phyloP scores from a whole-genome alignment of 2,329 filamentous ascomycete genomes.

The Domatiomyces catenatus region DNA sequence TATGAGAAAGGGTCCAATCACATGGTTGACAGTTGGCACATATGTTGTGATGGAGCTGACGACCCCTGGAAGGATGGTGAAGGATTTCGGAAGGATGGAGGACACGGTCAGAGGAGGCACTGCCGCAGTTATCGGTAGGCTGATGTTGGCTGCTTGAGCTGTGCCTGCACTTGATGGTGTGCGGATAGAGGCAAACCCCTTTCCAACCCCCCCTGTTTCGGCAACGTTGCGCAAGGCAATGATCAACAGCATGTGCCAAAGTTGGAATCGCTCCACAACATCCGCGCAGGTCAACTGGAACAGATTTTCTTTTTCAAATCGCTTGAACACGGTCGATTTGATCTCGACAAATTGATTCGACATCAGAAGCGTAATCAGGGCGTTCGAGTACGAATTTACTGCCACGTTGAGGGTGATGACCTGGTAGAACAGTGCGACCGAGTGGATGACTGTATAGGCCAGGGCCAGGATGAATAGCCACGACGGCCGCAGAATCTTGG shows the following conservation, averaged over 20 bases:
- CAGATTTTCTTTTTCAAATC: conserved; percentile 92
- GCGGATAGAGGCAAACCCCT: conserved; percentile 25
- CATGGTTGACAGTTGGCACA: conserved; percentile 47
- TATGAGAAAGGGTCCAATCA: conserved; percentile 81
- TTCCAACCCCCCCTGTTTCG: conserved; percentile 72
- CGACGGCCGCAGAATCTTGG: conserved; percentile 74
- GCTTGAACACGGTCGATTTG: conserved; percentile 96
- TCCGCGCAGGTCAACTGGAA: conserved; percentile 96
- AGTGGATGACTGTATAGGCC: conserved; percentile 74
- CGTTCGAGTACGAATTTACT: conserved; percentile 97
- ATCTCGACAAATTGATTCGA: conserved; percentile 99
- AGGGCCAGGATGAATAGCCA: conserved; percentile 83
- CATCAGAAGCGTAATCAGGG: conserved; percentile 74
- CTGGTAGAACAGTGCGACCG: conserved; percentile 83
- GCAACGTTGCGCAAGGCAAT: conserved; percentile 94
- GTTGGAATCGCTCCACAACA: conserved; percentile 86
- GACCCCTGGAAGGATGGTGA: conserved; percentile 63
- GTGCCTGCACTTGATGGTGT: conserved; percentile 24
- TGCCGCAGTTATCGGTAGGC: neutral
- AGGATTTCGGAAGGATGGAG: conserved; percentile 75
- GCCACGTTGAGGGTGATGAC: conserved; percentile 96
- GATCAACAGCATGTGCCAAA: conserved; percentile 94
- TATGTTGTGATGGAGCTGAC: conserved; percentile 30
- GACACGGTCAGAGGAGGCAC: conserved; percentile 39
- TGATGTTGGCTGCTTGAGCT: conserved; percentile 20